These are phyloP conservation scores for Pelargonium fulgidum DNA, from an alignment of 441 rosid genomes.

Conservation along the genomic window DNA sequence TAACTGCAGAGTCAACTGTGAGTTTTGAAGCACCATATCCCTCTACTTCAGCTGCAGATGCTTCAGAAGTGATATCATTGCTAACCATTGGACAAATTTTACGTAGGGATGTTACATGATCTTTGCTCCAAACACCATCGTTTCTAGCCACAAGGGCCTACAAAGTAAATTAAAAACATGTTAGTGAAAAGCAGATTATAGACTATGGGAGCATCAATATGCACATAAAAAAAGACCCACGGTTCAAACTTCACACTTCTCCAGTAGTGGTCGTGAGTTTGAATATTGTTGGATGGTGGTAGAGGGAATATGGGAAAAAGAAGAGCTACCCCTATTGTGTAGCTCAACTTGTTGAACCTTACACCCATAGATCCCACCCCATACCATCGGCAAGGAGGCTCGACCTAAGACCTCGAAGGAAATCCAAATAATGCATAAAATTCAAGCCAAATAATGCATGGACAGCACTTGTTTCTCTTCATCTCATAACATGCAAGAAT, in stretches of 20 bases:
- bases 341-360: too few species aligned
- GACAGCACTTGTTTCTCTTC: neutral
- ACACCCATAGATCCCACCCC: too few species aligned
- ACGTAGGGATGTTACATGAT: conserved; percentile 72
- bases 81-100: conserved; percentile 97
- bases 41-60: conserved; percentile 98
- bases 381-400: too few species aligned
- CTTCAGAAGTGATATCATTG: conserved; percentile 78
- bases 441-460: neutral
- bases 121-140: conserved; percentile 98
- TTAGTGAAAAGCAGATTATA: conserved; percentile 4
- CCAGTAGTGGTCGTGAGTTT: too few species aligned
- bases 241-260: too few species aligned
- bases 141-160: conserved; percentile 97
- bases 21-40: conserved; percentile 99
- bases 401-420: too few species aligned
- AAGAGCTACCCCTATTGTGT: too few species aligned
- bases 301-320: too few species aligned
- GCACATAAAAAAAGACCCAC: too few species aligned
- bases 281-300: too few species aligned
- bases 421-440: too few species aligned
- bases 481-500: conserved; percentile 2
- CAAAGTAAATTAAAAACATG: conserved; percentile 13
- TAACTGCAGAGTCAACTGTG: conserved; percentile 97
- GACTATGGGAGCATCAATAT: neutral